These are phyloP conservation scores for Chlorencoelia australis DNA, from an alignment of 2,329 filamentous ascomycete genomes.

Conservation along the genomic window DNA sequence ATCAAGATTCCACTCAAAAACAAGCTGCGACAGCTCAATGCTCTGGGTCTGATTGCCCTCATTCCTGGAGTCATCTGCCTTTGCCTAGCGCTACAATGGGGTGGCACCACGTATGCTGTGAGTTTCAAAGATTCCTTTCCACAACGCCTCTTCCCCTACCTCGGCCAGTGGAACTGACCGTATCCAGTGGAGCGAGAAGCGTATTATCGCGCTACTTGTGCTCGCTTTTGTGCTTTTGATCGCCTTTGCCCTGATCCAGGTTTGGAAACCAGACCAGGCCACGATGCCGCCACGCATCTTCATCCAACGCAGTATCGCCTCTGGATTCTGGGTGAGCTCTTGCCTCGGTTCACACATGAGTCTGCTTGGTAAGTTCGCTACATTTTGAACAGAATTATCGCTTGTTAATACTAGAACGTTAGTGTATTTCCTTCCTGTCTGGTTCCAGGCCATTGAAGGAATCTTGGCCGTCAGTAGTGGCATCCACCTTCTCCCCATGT, in stretches of 20 bases:
- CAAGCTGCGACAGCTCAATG: neutral
- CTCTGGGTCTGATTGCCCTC: neutral
- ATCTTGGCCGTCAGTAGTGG: constrained; percentile 32
- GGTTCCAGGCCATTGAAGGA: constrained; percentile 36
- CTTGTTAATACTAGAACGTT: neutral
- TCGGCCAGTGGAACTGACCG: neutral
- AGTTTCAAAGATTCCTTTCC: constrained; percentile 2
- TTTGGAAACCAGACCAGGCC: constrained; percentile 8
- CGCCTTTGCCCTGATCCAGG: constrained; percentile 25
- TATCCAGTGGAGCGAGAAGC: constrained; percentile 9
- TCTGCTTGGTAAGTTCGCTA: neutral
- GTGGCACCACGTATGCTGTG: constrained; percentile 29
- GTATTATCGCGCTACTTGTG: constrained; percentile 27
- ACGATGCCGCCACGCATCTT: constrained; percentile 30
- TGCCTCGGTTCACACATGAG: neutral
- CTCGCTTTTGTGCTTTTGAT: constrained; percentile 22
- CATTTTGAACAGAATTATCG: neutral
- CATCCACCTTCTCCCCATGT: constrained; percentile 29
- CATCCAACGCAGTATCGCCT: constrained; percentile 21
- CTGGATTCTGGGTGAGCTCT: constrained; percentile 13
- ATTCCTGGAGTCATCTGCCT: constrained; percentile 21
- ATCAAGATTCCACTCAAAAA: neutral
- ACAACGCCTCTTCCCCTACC: neutral
- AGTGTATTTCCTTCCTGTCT: constrained; percentile 35
- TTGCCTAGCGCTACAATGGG: constrained; percentile 24